phyloP scores from a whole-genome alignment of 2,329 filamentous ascomycete species.

The Neonectria sp. region DNA sequence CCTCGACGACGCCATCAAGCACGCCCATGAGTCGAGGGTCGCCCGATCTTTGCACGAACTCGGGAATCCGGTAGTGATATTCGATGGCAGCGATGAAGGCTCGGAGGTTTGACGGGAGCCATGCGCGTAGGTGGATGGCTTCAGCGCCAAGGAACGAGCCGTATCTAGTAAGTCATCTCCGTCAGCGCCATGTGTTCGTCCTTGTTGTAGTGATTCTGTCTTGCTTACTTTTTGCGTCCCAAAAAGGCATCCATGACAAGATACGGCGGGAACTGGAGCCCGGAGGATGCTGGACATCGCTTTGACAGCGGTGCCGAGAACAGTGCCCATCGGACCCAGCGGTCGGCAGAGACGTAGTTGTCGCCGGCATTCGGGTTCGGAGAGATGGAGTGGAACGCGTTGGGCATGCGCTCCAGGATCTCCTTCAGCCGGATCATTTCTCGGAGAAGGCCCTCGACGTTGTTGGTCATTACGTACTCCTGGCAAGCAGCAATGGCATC shows the following conservation, averaged over 20 bases:
- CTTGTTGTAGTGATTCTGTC: fast-evolving
- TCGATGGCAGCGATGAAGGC: conserved; percentile 70
- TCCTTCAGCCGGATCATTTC: conserved; percentile 68
- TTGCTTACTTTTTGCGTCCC: conserved; percentile 58
- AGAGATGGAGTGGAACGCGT: conserved; percentile 69
- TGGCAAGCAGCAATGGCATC: conserved; percentile 68
- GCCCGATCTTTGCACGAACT: conserved; percentile 66
- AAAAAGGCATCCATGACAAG: conserved; percentile 70
- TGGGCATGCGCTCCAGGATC: conserved; percentile 67
- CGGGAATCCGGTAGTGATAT: conserved; percentile 67
- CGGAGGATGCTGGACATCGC: conserved; percentile 65
- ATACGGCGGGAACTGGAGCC: conserved; percentile 67
- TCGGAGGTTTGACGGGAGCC: conserved; percentile 67
- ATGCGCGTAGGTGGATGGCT: conserved; percentile 67
- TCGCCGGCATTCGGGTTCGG: conserved; percentile 67
- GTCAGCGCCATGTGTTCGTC: not conserved
- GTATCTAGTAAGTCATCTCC: conserved; percentile 47
- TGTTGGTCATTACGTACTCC: conserved; percentile 67
- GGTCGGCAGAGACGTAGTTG: conserved; percentile 63
- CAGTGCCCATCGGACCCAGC: conserved; percentile 67
- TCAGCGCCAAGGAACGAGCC: conserved; percentile 67
- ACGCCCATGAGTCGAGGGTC: conserved; percentile 67
- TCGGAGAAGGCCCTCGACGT: conserved; percentile 64
- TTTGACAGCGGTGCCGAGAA: conserved; percentile 67
- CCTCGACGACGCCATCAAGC: conserved; percentile 68